phyloP scores from a whole-genome alignment of 2,329 filamentous ascomycete genomes.

The Colletotrichum sublineola region DNA sequence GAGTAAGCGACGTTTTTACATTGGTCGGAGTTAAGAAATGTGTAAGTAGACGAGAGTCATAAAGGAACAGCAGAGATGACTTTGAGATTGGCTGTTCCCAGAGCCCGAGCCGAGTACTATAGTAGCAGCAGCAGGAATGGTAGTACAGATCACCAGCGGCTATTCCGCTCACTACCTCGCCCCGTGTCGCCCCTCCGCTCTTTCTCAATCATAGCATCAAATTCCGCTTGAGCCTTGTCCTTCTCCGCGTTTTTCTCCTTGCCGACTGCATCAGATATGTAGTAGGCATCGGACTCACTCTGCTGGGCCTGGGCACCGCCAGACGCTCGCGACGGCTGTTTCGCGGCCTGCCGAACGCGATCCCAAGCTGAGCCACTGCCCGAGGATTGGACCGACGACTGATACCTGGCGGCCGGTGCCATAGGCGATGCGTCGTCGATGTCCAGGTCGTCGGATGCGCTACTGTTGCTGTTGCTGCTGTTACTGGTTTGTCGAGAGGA shows the following conservation, averaged over 20 bases:
- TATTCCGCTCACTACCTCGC: constrained; percentile 10
- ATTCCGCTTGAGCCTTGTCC: constrained; percentile 64
- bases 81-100: not conserved
- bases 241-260: constrained; percentile 56
- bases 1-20: not conserved
- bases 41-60: not conserved
- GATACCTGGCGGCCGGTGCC: constrained; percentile 46
- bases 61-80: too few species aligned
- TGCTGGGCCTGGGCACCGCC: constrained; percentile 25
- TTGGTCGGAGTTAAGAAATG: not conserved
- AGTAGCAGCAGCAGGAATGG: not conserved
- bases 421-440: constrained; percentile 60
- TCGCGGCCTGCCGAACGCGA: constrained; percentile 56
- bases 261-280: constrained; percentile 53
- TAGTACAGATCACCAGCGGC: constrained; percentile 28
- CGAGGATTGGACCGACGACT: constrained; percentile 30
- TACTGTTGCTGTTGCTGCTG: not conserved
- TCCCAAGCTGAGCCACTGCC: constrained; percentile 59
- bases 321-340: constrained; percentile 26
- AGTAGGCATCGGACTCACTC: constrained; percentile 47
- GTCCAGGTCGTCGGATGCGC: constrained; percentile 39
- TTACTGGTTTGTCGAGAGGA: constrained; percentile 19
- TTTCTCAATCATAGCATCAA: constrained; percentile 62
- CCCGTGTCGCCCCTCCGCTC: constrained; percentile 50
- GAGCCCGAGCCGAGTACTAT: not conserved